Evolutionary conservation across 2,329 filamentous ascomycete genomes (phyloP), one percentile per base, ranked within the genome.

Genomic region (Fusarium hainanense): DNA sequence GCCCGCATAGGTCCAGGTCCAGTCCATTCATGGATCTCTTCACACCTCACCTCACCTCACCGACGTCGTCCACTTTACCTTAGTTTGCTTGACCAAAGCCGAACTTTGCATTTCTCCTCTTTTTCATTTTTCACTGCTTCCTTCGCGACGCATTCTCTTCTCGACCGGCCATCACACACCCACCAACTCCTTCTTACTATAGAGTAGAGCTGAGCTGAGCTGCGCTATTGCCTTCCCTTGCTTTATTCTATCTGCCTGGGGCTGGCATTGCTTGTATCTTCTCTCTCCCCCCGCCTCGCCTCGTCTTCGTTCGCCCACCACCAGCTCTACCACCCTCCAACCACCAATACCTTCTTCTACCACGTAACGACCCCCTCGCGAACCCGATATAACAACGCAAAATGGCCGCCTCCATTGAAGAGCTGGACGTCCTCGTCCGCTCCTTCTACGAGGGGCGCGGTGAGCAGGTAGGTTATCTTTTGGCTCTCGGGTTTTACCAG

Each of bases 371-470:
- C 77, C 70, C 75, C 65, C 68, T 64, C 69, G 67, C 50, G 72
- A 73, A 68, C 57, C 58, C 68, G 68, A 71, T 37, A 58, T 43
- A 41, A 20, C 41, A 57, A 50, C 63, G 58, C 74, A 84, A 79
- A 81, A 91, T 91, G 89, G 85, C 89, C 80, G 85, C 88, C 80
- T 85, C 92, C 77, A 95, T 99, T 82, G 90, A 92, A 82, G 96
- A 99, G 89, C 90, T 99, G 85, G 96, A 99, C 89, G 91, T 87
- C 82, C 96, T 94, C 74, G 95, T 98, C 87, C 94, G 93, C 81
- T 90, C 93, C 85, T 98, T 99, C 84, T 99, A 97, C 79, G 95
- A 98, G 85, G 94, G 94, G 80, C 92, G 95, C 82, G 96, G 96
- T 76, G 93, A 98, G 67, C 89, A 94, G 86, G 94, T 97, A 86